These are phyloP conservation scores for Rhynchosporium agropyri DNA, from an alignment of 2,329 filamentous ascomycete species.

Conservation along the genomic window DNA sequence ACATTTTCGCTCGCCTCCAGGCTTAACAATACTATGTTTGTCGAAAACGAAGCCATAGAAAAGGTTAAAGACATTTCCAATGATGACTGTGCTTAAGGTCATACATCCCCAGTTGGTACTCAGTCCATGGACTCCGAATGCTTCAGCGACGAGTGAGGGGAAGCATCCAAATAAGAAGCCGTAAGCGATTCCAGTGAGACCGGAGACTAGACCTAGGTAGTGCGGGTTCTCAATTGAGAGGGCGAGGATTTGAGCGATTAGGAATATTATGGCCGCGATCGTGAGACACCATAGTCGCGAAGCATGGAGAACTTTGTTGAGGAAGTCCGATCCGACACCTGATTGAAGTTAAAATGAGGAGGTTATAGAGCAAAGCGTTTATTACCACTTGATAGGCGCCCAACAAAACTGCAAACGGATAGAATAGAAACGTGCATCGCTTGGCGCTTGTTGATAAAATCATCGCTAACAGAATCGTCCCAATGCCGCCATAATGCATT, in stretches of 20 bases:
- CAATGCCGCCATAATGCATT: conserved; percentile 88
- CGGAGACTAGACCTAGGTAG: conserved; percentile 75
- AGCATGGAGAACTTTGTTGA: conserved; percentile 78
- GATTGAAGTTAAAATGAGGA: conserved; percentile 26
- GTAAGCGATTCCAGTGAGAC: conserved; percentile 84
- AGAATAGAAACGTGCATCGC: conserved; percentile 92
- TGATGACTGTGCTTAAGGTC: conserved; percentile 84
- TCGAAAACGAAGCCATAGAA: conserved; percentile 88
- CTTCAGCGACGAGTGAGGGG: conserved; percentile 85
- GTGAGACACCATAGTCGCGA: conserved; percentile 92
- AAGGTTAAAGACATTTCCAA: conserved; percentile 89
- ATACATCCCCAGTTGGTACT: conserved; percentile 97
- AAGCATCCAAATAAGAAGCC: conserved; percentile 94
- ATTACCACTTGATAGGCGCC: conserved; percentile 75
- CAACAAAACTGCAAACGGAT: conserved; percentile 84
- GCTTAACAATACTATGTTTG: conserved; percentile 69
- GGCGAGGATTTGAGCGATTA: conserved; percentile 75
- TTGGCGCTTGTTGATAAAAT: conserved; percentile 79
- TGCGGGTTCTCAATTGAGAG: conserved; percentile 76
- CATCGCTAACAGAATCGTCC: conserved; percentile 70
- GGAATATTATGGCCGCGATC: conserved; percentile 75
- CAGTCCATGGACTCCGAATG: conserved; percentile 86
- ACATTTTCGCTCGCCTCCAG: conserved; percentile 73
- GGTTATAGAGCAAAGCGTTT: no score
- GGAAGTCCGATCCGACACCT: conserved; percentile 88